Conservation (phyloP, 352 stramenopile species). For the Phytopythium mirpurense region DNA sequence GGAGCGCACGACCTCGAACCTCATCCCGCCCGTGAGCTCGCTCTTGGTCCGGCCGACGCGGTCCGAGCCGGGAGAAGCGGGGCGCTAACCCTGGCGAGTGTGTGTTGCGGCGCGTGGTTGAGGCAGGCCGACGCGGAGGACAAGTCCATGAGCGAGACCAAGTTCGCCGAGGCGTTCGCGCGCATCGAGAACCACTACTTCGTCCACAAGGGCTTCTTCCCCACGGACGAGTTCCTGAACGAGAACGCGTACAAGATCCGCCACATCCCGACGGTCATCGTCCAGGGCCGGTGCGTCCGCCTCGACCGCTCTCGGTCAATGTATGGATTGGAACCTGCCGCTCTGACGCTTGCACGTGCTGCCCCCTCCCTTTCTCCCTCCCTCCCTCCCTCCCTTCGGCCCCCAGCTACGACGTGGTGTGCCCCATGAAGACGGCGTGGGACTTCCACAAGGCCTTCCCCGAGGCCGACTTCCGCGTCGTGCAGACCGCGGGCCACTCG, state of each 20-base stretch:
- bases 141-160: constrained; percentile 74
- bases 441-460: constrained; percentile 82
- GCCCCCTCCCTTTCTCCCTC: too few species aligned
- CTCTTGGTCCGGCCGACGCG: constrained; percentile 3
- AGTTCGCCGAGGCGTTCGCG: constrained; percentile 88
- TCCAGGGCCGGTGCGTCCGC: constrained; percentile 72
- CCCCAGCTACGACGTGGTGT: constrained; percentile 84
- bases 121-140: constrained; percentile 35
- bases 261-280: constrained; percentile 90
- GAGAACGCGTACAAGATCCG: constrained; percentile 89
- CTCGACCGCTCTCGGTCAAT: background rate
- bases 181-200: constrained; percentile 95
- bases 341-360: too few species aligned
- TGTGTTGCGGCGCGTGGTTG: too few species aligned
- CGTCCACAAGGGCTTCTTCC: constrained; percentile 88
- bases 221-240: constrained; percentile 80
- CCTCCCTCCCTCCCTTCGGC: too few species aligned
- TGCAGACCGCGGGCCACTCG: constrained; percentile 72
- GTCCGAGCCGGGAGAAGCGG: too few species aligned
- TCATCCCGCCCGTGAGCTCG: constrained; percentile 50
- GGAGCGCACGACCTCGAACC: constrained; percentile 87
- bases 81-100: too few species aligned
- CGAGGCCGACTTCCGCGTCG: constrained; percentile 62
- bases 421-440: constrained; percentile 82
- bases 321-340: background rate